These are phyloP conservation scores for Saposhnikovia divaricata DNA, from an alignment of 129 eudicot species.

Conservation along the genomic window DNA sequence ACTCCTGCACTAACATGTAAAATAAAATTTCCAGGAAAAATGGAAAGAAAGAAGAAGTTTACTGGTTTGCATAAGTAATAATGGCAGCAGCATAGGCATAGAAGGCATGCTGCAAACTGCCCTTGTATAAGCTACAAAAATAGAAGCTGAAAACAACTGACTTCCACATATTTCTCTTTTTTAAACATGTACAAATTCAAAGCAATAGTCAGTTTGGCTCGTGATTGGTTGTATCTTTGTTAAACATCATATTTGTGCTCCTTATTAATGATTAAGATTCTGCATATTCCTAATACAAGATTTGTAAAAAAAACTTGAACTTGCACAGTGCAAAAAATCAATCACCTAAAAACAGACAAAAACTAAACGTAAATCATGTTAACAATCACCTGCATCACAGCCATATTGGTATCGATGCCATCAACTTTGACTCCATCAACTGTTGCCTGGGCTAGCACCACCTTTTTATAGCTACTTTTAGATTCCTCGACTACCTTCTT, in stretches of 20 bases:
- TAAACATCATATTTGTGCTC: neutral
- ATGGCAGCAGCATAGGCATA: neutral
- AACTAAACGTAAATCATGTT: neutral
- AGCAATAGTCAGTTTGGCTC: neutral
- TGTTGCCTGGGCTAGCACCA: slow-evolving; percentile 79
- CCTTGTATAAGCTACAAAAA: neutral
- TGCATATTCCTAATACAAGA: neutral
- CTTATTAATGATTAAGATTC: neutral
- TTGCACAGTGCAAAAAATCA: neutral
- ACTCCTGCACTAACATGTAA: slow-evolving; percentile 51
- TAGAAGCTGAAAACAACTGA: neutral
- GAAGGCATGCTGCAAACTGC: neutral
- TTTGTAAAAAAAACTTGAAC: neutral
- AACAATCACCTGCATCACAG: slow-evolving; percentile 69
- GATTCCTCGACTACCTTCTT: slow-evolving; percentile 78
- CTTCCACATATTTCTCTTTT: neutral
- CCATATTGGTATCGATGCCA: slow-evolving; percentile 87
- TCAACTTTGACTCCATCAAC: slow-evolving; percentile 96
- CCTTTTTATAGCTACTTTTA: slow-evolving; percentile 66
- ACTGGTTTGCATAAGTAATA: neutral
- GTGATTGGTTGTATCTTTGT: neutral
- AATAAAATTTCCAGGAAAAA: neutral
- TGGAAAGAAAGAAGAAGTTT: neutral
- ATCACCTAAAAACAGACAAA: neutral
- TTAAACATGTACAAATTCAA: neutral